A percentile compares a stretch with the other conserved stretches of the same genome.
Evolutionary conservation across 208 protist genomes (phyloP).

Genomic region (Naegleria fowleri): DNA sequence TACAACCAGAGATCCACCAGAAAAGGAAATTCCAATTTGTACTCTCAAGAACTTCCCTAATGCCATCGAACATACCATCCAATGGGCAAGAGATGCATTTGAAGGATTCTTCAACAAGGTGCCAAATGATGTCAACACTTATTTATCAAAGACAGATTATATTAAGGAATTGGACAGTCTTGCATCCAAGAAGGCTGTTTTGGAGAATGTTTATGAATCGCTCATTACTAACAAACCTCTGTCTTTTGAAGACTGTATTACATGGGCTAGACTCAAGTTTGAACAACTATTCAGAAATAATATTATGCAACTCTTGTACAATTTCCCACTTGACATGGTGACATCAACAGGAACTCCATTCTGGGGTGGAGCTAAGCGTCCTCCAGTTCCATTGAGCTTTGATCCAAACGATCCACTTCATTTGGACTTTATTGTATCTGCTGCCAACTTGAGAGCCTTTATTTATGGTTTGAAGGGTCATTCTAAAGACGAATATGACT

Average conservation of each 20-base stretch:
- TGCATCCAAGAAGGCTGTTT: slow-evolving; percentile 54
- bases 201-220: slow-evolving; percentile 59
- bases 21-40: slow-evolving; percentile 98
- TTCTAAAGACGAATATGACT: slow-evolving; percentile 18
- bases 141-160: slow-evolving; percentile 63
- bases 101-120: slow-evolving; percentile 67
- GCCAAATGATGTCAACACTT: slow-evolving; percentile 71
- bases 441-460: slow-evolving; percentile 58
- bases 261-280: slow-evolving; percentile 83
- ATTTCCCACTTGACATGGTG: slow-evolving; percentile 92
- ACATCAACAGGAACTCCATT: slow-evolving; percentile 78
- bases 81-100: slow-evolving; percentile 85
- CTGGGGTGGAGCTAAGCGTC: slow-evolving; percentile 80
- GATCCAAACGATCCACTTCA: slow-evolving; percentile 47
- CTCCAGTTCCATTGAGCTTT: slow-evolving; percentile 69
- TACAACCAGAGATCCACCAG: slow-evolving; percentile 90
- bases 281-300: slow-evolving; percentile 88
- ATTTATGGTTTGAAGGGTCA: slow-evolving; percentile 58
- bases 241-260: slow-evolving; percentile 84
- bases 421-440: slow-evolving; percentile 70
- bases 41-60: slow-evolving; percentile 99
- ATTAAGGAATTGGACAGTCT: slow-evolving; percentile 57
- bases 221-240: slow-evolving; percentile 47
- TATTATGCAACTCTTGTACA: slow-evolving; percentile 93
- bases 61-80: slow-evolving; percentile 96